Evolutionary conservation across 805 yeast species (phyloP).

Genomic region (Jamesozyma spencerorum): DNA sequence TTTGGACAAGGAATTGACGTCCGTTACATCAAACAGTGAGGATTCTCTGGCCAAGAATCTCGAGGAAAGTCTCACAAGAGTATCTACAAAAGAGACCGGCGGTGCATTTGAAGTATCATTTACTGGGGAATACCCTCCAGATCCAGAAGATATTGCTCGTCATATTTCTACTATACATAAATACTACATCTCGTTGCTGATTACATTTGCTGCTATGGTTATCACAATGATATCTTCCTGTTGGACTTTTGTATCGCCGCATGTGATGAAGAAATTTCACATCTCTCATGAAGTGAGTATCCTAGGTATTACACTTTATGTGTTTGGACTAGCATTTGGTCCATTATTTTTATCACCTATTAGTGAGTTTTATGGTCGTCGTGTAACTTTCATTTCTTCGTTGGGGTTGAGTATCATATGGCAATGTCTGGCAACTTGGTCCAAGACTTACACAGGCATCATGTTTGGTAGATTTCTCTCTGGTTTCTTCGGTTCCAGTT

Average conservation of each 20-base stretch:
- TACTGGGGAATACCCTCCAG: conserved; percentile 10
- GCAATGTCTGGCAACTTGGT: conserved; percentile 47
- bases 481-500: conserved; percentile 69
- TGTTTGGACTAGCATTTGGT: conserved; percentile 62
- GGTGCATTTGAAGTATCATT: conserved; percentile 25
- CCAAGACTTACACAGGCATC: conserved; percentile 53
- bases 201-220: conserved; percentile 48
- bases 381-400: conserved; percentile 49
- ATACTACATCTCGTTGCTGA: conserved; percentile 46
- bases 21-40: no score
- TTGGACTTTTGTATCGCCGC: conserved; percentile 53
- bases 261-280: conserved; percentile 38
- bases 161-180: conserved; percentile 39
- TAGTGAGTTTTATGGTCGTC: conserved; percentile 58
- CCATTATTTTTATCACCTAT: conserved; percentile 61
- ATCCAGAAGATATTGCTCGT: conserved; percentile 28
- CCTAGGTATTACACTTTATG: conserved; percentile 52
- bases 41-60: no score
- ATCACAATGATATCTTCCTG: conserved; percentile 63
- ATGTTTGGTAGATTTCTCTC: conserved; percentile 56
- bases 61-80: no score
- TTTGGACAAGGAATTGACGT: no score
- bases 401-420: conserved; percentile 50
- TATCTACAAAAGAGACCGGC: no score
- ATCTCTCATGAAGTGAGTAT: conserved; percentile 48